Evolutionary conservation across 805 yeast species (phyloP).

Genomic region (Debaryomyces hansenii): DNA sequence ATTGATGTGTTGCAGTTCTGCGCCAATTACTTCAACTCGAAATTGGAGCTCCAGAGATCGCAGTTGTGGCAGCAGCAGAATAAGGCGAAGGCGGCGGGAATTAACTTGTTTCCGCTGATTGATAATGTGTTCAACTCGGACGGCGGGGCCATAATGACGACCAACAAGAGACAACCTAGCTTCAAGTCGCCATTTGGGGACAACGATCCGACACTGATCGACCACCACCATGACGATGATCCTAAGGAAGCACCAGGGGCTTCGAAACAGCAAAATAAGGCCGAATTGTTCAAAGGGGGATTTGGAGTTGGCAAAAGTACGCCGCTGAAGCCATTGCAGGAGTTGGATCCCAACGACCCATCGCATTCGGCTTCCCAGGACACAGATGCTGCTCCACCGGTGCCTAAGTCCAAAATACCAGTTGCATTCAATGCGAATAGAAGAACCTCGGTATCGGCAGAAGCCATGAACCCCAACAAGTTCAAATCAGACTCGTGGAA

Average conservation of each 20-base stretch:
- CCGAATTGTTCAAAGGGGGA: conserved; percentile 26
- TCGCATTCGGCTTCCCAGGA: conserved; percentile 7
- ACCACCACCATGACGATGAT: conserved; percentile 11
- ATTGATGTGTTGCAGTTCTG: conserved; percentile 72
- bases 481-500: conserved; percentile 68
- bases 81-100: conserved; percentile 50
- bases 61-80: conserved; percentile 51
- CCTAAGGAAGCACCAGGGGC: conserved; percentile 14
- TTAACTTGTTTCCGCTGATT: conserved; percentile 44
- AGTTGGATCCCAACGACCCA: conserved; percentile 29
- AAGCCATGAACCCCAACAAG: conserved; percentile 74
- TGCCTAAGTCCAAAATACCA: conserved; percentile 43
- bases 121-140: conserved; percentile 28
- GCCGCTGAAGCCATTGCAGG: conserved; percentile 13
- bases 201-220: conserved; percentile 60
- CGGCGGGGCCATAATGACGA: conserved; percentile 24
- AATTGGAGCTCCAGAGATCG: conserved; percentile 59
- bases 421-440: conserved; percentile 72
- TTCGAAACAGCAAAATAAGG: conserved; percentile 5
- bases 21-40: conserved; percentile 65
- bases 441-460: conserved; percentile 90
- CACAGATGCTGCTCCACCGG: conserved; percentile 13
- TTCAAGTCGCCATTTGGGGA: conserved; percentile 65
- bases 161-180: conserved; percentile 40
- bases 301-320: conserved; percentile 18